phyloP scores from a whole-genome alignment of 1,284 basidiomycete species.

The Melampsora medusae region DNA sequence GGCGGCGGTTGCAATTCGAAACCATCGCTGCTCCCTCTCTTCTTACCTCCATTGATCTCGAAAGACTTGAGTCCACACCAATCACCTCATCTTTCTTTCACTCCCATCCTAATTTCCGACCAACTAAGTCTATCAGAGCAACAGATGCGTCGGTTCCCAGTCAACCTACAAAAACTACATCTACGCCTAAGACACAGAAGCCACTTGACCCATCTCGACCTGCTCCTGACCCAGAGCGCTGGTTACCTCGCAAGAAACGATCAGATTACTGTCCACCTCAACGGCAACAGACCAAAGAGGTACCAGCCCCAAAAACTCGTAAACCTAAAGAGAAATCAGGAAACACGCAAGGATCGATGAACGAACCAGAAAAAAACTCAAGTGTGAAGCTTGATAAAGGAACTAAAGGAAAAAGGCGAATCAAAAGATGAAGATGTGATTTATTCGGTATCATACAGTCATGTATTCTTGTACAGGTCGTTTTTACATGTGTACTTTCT shows the following conservation, averaged over 20 bases:
- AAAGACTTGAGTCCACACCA: conserved; percentile 14
- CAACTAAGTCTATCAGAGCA: not conserved
- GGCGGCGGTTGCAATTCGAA: conserved; percentile 29
- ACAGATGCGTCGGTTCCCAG: not conserved
- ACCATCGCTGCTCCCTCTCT: conserved; percentile 1
- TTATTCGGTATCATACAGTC: too few species aligned
- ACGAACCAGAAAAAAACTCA: too few species aligned
- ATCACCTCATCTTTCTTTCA: conserved; percentile 36
- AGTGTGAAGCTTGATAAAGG: too few species aligned
- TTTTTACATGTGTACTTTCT: too few species aligned
- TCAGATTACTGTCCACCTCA: too few species aligned
- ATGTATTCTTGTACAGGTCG: too few species aligned
- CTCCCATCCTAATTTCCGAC: conserved; percentile 21
- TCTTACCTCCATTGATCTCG: conserved; percentile 12
- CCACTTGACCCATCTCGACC: conserved; percentile 32
- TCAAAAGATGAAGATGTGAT: too few species aligned
- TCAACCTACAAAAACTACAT: not conserved
- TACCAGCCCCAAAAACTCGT: too few species aligned
- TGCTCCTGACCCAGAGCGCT: conserved; percentile 33
- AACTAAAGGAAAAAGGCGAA: too few species aligned
- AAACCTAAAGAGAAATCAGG: too few species aligned
- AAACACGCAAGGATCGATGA: too few species aligned
- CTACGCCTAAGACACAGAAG: conserved; percentile 2
- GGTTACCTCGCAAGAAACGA: conserved; percentile 15
- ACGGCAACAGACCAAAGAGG: too few species aligned